Base-by-base conservation (phyloP, 2,329 filamentous ascomycete genomes). In the Helicocarpus griseus region DNA sequence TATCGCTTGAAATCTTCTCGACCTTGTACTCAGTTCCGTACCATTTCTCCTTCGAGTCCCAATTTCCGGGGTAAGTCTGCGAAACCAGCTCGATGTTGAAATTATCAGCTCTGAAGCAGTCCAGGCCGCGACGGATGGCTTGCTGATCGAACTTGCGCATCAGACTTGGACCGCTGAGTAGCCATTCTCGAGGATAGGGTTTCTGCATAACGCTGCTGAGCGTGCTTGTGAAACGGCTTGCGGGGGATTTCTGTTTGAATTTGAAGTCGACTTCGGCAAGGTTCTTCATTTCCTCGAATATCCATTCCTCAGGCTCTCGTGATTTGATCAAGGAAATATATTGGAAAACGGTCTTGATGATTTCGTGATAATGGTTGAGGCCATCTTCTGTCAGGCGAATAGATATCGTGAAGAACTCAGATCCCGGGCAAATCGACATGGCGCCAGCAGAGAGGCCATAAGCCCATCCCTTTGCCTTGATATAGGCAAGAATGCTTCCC, bases 231-330 rank as follows among this genome's bases (percentile, higher is more conserved):
- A 96, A 97, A 26, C 86, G 81, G 64, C 86, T 93, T 1, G 91
- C 89, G 1, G 87, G 88, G 2, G 83, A 87, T 74, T 97, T 97
- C 65, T 97, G 88, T 69, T 84, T 88, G 71, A 95, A 98, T 58
- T 86, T 87, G 76, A 98, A 98, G 60, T 95, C 87, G 11, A 97
- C 88, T 58, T 97, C 90, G 41, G 87, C 84, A 72, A 97, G 83
- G 33, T 84, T 83, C 68, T 89, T 91, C 68, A 93, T 86, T 69
- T 98, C 93, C 29, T 95, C 81, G 53, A 93, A 90, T 53, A 97
- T 89, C 93, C 93, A 97, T 65, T 94, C 77, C 59, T 94, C 85
- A 0, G 91, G 90, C 4, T 85, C 80, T 2, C 78, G 77, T 61
- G 95, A 87, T 56, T 82, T 83, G 51, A 98, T 79, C 66, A 98